phyloP scores from a whole-genome alignment of 768 basidiomycete genomes.

The Mycena vitilis region DNA sequence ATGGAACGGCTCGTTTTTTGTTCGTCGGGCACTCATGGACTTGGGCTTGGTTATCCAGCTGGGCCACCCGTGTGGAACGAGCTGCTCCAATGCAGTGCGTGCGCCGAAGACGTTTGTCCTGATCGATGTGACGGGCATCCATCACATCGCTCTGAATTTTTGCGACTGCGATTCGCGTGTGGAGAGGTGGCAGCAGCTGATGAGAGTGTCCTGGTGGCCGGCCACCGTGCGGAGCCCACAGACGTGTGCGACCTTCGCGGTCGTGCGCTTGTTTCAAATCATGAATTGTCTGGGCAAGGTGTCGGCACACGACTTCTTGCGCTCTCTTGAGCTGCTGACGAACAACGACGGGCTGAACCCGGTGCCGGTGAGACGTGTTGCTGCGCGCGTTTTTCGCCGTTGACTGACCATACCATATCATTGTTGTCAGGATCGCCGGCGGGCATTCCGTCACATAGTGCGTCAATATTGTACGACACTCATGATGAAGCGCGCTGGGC shows the following conservation, averaged over 20 bases:
- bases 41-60: too few species aligned
- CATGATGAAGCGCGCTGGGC: neutral
- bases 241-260: constrained; percentile 7
- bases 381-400: too few species aligned
- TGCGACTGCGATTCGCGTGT: too few species aligned
- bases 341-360: constrained; percentile 17
- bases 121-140: too few species aligned
- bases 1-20: too few species aligned
- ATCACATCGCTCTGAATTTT: too few species aligned
- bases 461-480: neutral
- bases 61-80: too few species aligned
- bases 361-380: constrained; percentile 4
- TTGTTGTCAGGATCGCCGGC: constrained; percentile 13
- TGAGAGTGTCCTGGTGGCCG: constrained; percentile 28
- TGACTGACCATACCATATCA: too few species aligned
- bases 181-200: constrained; percentile 20
- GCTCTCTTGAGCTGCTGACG: constrained; percentile 2
- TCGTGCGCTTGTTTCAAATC: constrained; percentile 11
- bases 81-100: too few species aligned
- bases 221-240: constrained; percentile 11
- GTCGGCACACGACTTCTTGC: constrained; percentile 12
- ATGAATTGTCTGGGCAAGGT: constrained; percentile 16
- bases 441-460: constrained; percentile 5
- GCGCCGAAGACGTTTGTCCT: too few species aligned
- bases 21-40: too few species aligned